Conservation (phyloP, 2,329 filamentous ascomycete genomes). For the Aaosphaeria arxii region DNA sequence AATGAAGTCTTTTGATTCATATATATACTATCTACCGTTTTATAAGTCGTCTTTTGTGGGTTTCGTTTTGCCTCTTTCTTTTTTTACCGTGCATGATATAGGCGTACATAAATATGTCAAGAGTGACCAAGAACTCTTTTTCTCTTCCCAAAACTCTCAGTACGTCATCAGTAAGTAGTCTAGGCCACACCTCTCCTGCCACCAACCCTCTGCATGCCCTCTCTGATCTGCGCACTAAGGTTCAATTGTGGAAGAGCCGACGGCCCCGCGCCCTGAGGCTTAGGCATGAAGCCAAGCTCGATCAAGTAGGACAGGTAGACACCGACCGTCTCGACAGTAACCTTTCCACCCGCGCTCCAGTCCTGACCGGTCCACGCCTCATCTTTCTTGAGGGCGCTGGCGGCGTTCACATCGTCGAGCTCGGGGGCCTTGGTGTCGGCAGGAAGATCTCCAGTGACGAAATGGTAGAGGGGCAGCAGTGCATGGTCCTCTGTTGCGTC, state of each 20-base stretch:
- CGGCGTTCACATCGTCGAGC: conserved; percentile 70
- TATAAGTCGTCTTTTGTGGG: too few relatives aligned
- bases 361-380: conserved; percentile 58
- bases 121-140: too few relatives aligned
- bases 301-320: conserved; percentile 63
- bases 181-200: conserved; percentile 43
- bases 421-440: conserved; percentile 68
- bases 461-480: conserved; percentile 68
- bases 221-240: conserved; percentile 47
- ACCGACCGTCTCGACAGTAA: conserved; percentile 60
- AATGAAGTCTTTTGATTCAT: too few relatives aligned
- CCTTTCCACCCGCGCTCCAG: conserved; percentile 54
- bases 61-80: too few relatives aligned
- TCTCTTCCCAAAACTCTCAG: too few relatives aligned
- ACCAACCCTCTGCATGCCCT: conserved; percentile 52
- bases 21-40: too few relatives aligned
- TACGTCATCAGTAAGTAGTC: too few relatives aligned
- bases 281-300: conserved; percentile 60
- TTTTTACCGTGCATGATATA: too few relatives aligned
- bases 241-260: conserved; percentile 44
- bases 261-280: conserved; percentile 35
- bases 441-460: conserved; percentile 68
- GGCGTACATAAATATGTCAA: too few relatives aligned
- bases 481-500: conserved; percentile 66
- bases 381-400: conserved; percentile 62